Base-by-base conservation (phyloP, 345 rosid species). In the Stellera chamaejasme region DNA sequence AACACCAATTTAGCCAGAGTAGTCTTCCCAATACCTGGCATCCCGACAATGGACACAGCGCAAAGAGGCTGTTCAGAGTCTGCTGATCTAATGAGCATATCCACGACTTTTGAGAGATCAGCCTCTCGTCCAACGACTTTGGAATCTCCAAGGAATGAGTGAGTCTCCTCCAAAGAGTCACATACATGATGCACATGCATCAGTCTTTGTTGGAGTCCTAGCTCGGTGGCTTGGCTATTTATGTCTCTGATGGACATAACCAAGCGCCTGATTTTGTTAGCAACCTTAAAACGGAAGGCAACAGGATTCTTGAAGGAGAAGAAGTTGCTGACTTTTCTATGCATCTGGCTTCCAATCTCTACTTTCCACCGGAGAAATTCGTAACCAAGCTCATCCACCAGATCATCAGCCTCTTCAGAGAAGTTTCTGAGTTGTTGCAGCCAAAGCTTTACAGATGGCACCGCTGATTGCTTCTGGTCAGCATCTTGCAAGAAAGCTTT, bases 401-500 rank as follows among this genome's bases (percentile, higher is more conserved):
- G 13, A 50, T 71, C 71, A 3, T 71, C 69, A 7, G 61, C 66
- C 11, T 63, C 76, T 27, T 63, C 62, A 0, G 62, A 54, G 1
- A 67, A 55, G 16, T 72, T 63, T 45, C 39, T 60, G 27, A 73
- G 70, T 2, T 47, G 57, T 13, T 50, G 7, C 1, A 73, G 67
- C 73, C 73, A 73, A 11, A 27, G 0, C 26, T 52, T 48, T 13
- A 68, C 64, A 11, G 56, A 25, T 11, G 0, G 0, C 11, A 49
- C 48, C 11, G 13, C 44, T 49, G 27, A 47, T 27, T 63, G 63
- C 49, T 49, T 72, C 42, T 54, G 54, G 28, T 61, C 67, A 2
- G 65, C 77, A 60, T 68, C 70, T 14, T 48, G 45, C 3, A 68
- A 64, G 49, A 64, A 61, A 28, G 64, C 64, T 49, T 61, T 59